Evolutionary conservation across 805 yeast genomes (phyloP), one percentile per base, ranked within the genome.

Genomic region (Zygotorulaspora florentina): DNA sequence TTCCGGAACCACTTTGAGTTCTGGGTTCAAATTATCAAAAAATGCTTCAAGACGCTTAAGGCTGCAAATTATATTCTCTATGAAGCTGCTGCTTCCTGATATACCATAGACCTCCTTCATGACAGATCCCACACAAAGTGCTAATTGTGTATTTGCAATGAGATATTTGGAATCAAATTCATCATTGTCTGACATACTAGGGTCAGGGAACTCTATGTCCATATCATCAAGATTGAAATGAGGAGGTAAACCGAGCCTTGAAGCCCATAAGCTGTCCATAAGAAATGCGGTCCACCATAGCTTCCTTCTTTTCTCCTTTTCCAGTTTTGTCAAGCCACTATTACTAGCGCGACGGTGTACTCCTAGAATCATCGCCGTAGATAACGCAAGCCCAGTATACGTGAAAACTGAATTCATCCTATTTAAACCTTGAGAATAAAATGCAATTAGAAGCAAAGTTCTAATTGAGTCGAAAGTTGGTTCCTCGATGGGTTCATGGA

Each of bases 271-370:
- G 16, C 65, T 61, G 40, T 68, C 70, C 53, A 68, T 56, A 5
- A 65, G 57, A 48, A 62, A 67, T 16, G 65, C 63, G 9, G 73
- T 66, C 73, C 73, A 69, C 72, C 72, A 69, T 3, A 68, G 54
- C 39, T 69, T 58, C 46, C 68, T 61, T 18, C 70, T 53, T 40
- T 62, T 61, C 25, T 68, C 66, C 16, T 54, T 52, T 37, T 65
- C 67, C 11, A 57, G 48, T 11, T 56, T 38, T 10, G 51, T 48
- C 10, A 50, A 46, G 5, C 38, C 29, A 33, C 43, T 10, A 18
- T 39, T 39, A 16, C 33, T 39, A 9, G 51, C 45, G 28, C 59
- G 61, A 33, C 62, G 52, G 52, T 69, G 72, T 18, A 65, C 51
- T 2, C 69, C 69, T 30, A 65, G 46, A 3, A 63, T 53, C 16